Evolutionary conservation across 768 basidiomycete genomes (phyloP).

Genomic region (Collybia sordida): DNA sequence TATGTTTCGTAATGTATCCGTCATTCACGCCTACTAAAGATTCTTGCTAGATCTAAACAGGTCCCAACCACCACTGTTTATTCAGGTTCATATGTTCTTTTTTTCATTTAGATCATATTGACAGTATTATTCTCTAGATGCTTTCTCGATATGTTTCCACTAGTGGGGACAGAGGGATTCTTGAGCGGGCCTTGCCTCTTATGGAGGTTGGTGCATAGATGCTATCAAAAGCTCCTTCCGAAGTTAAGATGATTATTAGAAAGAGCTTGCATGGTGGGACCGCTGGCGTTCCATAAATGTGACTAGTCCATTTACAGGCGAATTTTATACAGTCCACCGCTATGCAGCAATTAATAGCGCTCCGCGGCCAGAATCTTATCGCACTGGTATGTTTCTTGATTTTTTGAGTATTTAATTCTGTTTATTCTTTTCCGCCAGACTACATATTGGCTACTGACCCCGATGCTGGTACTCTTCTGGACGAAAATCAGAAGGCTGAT

Average conservation of each 20-base stretch:
- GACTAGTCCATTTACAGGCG: constrained; percentile 67
- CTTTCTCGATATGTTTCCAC: constrained; percentile 76
- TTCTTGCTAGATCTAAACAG: constrained; percentile 68
- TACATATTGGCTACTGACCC: constrained; percentile 75
- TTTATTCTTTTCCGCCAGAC: constrained; percentile 46
- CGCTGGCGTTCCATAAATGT: constrained; percentile 69
- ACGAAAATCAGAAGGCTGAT: constrained; percentile 53
- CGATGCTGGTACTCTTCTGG: constrained; percentile 50
- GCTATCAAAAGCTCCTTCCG: too few relatives aligned
- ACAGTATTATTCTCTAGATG: constrained; percentile 57
- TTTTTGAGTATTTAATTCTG: neutral
- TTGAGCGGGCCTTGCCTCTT: constrained; percentile 78
- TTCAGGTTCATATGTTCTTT: constrained; percentile 48
- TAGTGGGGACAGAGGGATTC: constrained; percentile 70
- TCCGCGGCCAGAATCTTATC: constrained; percentile 85
- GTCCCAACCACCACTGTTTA: constrained; percentile 89
- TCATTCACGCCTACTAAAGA: constrained; percentile 4
- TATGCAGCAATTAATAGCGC: constrained; percentile 83
- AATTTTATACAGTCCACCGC: constrained; percentile 63
- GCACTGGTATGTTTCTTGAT: constrained; percentile 41
- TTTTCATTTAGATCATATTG: neutral
- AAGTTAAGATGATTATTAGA: constrained; percentile 38
- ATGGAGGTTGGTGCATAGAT: constrained; percentile 71
- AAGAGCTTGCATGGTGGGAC: constrained; percentile 83
- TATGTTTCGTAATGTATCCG: constrained; percentile 27